Base-by-base conservation (phyloP, 129 eudicot species). In the Helianthus annuus region DNA sequence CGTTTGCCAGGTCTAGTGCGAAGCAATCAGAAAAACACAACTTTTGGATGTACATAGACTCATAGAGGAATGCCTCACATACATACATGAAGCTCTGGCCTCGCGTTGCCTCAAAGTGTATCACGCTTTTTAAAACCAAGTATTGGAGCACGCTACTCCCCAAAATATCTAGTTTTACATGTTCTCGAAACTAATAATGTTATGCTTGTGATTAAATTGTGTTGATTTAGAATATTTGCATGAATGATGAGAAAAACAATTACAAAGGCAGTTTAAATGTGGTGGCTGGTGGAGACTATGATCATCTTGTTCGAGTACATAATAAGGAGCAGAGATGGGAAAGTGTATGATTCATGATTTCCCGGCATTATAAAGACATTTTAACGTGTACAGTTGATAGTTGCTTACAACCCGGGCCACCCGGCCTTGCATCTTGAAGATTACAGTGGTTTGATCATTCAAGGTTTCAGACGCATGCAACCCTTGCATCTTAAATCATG, bases 231-330 rank as follows among this genome's bases (percentile, higher is more conserved):
- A 87, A 90, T 70, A 64, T 34, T 48, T 89, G 96, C 81, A 80
- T 81, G 63, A 83, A 70, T 68, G 38, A 78, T 16, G 90, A 86
- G 76, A 84, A 63, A 64, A 68, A 58, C 14, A 39, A 78, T 61
- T 90, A 85, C 61, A 68, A 70, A 58, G 89, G 94, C 56, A 39
- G 77, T 60, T 59, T 87, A 74, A 85, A 83, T 66, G 87, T 87
- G 54, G 89, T 85, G 14, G 91, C 84, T 24, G 94, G 97, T 11
- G 97, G 94, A 13, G 66, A 77, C 74, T 90, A 66, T 76, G 73
- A 90, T 70, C 90, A 87, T 70, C 69, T 70, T 86, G 81, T 87
- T 90, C 7, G 96, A 90, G 76, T 87, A 87, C 81, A 19, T 19
- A 19, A 90, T 80, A 67, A 90, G 81, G 72, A 90, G 96, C 76